Evolutionary conservation across 140 eudicot genomes (phyloP).

Genomic region (Anethum foeniculum): DNA sequence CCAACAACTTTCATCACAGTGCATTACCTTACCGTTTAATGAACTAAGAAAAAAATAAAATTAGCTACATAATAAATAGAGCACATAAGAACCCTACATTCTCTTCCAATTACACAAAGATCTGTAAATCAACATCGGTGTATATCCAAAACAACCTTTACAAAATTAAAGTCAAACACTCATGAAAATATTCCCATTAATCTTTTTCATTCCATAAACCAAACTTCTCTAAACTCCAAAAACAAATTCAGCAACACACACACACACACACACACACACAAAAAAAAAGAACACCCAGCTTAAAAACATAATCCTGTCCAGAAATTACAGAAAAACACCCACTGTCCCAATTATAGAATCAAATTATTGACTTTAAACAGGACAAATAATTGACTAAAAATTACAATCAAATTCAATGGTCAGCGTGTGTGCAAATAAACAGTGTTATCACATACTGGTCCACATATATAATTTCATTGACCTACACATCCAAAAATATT

Average conservation of each 20-base stretch:
- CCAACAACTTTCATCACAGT: neutral
- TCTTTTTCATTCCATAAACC: neutral
- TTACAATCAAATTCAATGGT: constrained; percentile 10
- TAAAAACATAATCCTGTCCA: neutral
- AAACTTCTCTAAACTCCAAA: neutral
- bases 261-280: neutral
- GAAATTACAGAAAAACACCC: neutral
- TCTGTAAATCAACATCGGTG: neutral
- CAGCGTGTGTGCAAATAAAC: constrained; percentile 3
- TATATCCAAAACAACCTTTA: neutral
- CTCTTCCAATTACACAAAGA: neutral
- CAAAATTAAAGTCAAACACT: neutral
- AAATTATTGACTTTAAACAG: neutral
- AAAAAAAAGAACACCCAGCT: neutral
- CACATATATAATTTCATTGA: constrained; percentile 12
- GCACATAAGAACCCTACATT: neutral
- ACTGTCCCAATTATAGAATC: neutral
- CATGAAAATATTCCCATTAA: neutral
- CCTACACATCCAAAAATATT: neutral
- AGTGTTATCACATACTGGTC: constrained; percentile 11
- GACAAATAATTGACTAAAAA: neutral
- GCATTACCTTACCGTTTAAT: neutral
- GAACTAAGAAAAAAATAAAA: neutral
- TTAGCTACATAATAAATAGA: neutral
- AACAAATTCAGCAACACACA: neutral